Conservation (phyloP, 192 early-diverging fungal genomes). For the Backusella sp. region DNA sequence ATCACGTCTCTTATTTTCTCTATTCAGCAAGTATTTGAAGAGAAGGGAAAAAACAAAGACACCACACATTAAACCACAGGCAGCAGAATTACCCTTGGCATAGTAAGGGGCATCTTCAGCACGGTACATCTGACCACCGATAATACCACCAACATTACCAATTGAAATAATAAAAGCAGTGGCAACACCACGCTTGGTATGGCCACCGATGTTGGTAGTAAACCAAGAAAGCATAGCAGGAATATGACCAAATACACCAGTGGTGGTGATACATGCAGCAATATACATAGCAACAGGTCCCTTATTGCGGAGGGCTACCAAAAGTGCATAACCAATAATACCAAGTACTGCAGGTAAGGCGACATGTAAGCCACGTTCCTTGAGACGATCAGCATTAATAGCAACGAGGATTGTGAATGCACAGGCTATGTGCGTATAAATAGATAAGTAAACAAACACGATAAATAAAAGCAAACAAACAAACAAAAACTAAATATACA, state of each 20-base stretch:
- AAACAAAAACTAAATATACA: background rate
- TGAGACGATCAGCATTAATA: slow-evolving; percentile 36
- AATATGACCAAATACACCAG: slow-evolving; percentile 49
- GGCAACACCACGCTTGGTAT: slow-evolving; percentile 69
- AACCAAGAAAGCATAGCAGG: slow-evolving; percentile 67
- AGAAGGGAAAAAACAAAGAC: slow-evolving; percentile 46
- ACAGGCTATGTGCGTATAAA: slow-evolving; percentile 24
- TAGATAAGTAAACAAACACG: background rate
- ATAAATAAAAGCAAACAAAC: background rate
- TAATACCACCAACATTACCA: slow-evolving; percentile 72
- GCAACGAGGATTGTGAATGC: slow-evolving; percentile 31
- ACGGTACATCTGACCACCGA: slow-evolving; percentile 76
- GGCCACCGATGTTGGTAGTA: slow-evolving; percentile 65
- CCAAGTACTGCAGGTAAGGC: slow-evolving; percentile 39
- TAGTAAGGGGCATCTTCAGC: slow-evolving; percentile 56
- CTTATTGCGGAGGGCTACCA: slow-evolving; percentile 38
- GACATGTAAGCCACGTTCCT: slow-evolving; percentile 48
- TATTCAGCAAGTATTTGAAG: slow-evolving; percentile 51
- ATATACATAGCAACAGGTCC: slow-evolving; percentile 39
- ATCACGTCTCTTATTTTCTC: slow-evolving; percentile 60
- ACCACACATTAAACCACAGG: slow-evolving; percentile 49
- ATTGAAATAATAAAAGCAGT: slow-evolving; percentile 64
- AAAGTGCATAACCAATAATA: slow-evolving; percentile 46
- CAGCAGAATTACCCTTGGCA: slow-evolving; percentile 42
- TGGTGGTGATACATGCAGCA: slow-evolving; percentile 40